Base-by-base conservation (phyloP, 176 grass and related monocot genomes). In the Melocanna baccifera region DNA sequence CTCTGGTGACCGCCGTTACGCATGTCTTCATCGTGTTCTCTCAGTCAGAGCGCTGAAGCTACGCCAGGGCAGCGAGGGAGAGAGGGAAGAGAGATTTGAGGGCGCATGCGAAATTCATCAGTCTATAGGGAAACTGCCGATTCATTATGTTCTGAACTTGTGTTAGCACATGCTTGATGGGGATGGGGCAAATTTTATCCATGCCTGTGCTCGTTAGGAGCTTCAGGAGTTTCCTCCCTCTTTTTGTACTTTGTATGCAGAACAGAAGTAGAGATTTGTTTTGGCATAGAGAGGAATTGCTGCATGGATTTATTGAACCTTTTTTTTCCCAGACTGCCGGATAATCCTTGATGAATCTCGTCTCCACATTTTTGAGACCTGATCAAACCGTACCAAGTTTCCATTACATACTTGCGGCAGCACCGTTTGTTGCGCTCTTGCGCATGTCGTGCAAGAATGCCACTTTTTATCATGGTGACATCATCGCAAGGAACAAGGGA, bases 1-100 rank as follows among this genome's bases (percentile, higher is more conserved):
- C 81, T 20, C 77, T 91, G 65, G 90, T 91, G 19, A 88, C 88
- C 1, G 14, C 80, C 3, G 53, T 89, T 52, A 92, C 91, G 93
- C 93, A 89, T 66, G 61, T 92, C 55, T 94, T 89, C 81, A 88
- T 94, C 72, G 15, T 28, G 22, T 95, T 95, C 68, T 95, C 88
- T 40, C 88, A 95, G 69, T 68, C 90, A 1, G 93, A 95, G 13
- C 82, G 83, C 20, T 92, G 88, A 25, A 88, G 78, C 64, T 62
- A 82, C 0, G 93, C 93, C 1, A 92, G 53, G 53, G 83, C 88
- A 65, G 93, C 79, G 30, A 78, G 82, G 63, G 83, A 81, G 62
- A 74, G 88, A 66, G 64, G 45, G 26, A 90, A 95, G 75, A 89
- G 70, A 75, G 93, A 87, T 8, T 6, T 87, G 89, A 84, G 39